These are phyloP conservation scores for Toxicodendron radicans DNA, from an alignment of 345 rosid genomes.

Conservation along the genomic window DNA sequence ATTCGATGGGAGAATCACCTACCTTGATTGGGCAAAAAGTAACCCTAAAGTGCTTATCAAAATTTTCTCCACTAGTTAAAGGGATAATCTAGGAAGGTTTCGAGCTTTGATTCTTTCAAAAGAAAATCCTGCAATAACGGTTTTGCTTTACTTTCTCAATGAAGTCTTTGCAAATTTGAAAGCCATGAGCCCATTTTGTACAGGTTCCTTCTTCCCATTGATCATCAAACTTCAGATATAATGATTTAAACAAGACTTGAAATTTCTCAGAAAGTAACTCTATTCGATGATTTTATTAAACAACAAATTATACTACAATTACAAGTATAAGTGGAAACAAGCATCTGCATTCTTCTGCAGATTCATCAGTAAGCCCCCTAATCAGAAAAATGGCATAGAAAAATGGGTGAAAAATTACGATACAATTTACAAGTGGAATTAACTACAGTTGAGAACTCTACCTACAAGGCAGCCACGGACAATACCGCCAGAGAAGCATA, in stretches of 20 bases:
- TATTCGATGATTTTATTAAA: slow-evolving; percentile 29
- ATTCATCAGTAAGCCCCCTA: slow-evolving; percentile 28
- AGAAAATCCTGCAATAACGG: no score
- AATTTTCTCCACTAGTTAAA: no score
- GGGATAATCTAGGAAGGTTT: no score
- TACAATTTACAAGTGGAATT: slow-evolving; percentile 50
- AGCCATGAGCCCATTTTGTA: no score
- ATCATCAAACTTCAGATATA: not conserved
- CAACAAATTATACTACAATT: slow-evolving; percentile 24
- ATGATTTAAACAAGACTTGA: not conserved
- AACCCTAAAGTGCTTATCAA: no score
- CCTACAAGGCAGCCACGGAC: slow-evolving; percentile 23
- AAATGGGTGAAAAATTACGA: slow-evolving; percentile 36
- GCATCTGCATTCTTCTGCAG: slow-evolving; percentile 62
- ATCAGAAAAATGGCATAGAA: slow-evolving; percentile 24
- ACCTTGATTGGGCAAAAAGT: not conserved
- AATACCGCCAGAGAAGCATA: slow-evolving; percentile 3
- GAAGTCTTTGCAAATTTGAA: no score
- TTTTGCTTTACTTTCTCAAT: no score
- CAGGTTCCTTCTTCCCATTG: no score
- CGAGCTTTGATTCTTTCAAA: no score
- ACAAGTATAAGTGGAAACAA: slow-evolving; percentile 23
- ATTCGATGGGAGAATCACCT: not conserved
- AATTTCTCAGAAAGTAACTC: not conserved
- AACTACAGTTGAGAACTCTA: slow-evolving; percentile 37